These are phyloP conservation scores for Gastrolobium villosum DNA, from an alignment of 306 rosid species.

Conservation along the genomic window DNA sequence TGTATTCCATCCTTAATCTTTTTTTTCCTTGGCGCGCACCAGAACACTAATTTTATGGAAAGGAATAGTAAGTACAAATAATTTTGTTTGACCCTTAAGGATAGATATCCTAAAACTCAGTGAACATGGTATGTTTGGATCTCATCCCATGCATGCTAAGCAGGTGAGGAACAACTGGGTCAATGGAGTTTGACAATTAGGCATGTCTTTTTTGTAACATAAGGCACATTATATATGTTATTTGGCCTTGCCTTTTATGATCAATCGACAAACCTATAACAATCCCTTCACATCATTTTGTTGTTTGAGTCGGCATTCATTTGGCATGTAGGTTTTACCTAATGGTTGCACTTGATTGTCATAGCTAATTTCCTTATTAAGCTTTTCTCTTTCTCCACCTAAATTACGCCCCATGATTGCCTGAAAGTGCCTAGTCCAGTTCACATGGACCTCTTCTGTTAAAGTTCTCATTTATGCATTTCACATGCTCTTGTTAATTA, in stretches of 20 bases:
- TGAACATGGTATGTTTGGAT: neutral
- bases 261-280: neutral
- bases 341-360: constrained; percentile 25
- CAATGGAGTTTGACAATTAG: constrained; percentile 29
- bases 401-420: constrained; percentile 39
- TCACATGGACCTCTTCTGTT: constrained; percentile 45
- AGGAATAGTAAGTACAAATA: neutral
- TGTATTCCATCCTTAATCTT: neutral
- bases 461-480: constrained; percentile 37
- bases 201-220: constrained; percentile 27
- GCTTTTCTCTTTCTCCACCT: constrained; percentile 28
- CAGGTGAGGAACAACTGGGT: constrained; percentile 35
- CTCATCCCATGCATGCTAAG: constrained; percentile 22
- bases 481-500: constrained; percentile 51
- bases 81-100: neutral
- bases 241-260: constrained; percentile 9
- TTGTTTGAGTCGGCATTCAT: constrained; percentile 27
- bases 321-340: constrained; percentile 3
- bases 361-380: constrained; percentile 12
- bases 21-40: neutral
- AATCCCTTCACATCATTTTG: constrained; percentile 42
- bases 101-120: neutral
- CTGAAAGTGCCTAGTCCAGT: constrained; percentile 22
- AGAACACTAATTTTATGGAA: neutral
- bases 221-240: constrained; percentile 6